A percentile compares a stretch with the other conserved stretches of the same genome.
These are phyloP conservation scores for Nakataea oryzae DNA, from an alignment of 2,329 filamentous ascomycete genomes.

Conservation along the genomic window DNA sequence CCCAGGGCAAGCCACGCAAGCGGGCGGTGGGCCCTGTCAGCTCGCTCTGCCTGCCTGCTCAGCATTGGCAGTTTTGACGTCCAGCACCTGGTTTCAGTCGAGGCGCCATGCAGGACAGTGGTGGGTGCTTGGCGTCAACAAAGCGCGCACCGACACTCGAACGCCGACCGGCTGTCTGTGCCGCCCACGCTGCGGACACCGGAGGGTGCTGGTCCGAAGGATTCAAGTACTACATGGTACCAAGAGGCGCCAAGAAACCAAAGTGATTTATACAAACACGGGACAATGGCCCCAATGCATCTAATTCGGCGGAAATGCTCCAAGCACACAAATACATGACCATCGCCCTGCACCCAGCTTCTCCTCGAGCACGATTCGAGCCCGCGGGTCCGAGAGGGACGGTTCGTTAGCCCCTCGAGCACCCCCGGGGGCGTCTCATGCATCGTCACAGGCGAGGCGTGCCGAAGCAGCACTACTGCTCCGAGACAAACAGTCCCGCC, in stretches of 20 bases:
- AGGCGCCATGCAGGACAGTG: not conserved
- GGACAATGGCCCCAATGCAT: not conserved
- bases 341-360: not conserved
- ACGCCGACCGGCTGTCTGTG: too few relatives aligned
- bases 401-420: too few relatives aligned
- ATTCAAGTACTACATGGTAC: too few relatives aligned
- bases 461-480: not conserved
- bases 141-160: not conserved
- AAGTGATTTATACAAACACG: too few relatives aligned
- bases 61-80: not conserved
- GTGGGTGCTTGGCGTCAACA: not conserved
- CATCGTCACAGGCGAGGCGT: not conserved
- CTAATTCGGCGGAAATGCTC: too few relatives aligned
- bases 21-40: too few relatives aligned
- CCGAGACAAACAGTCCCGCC: conserved; percentile 3
- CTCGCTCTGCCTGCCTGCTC: not conserved
- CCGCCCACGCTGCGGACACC: too few relatives aligned
- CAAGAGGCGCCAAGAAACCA: too few relatives aligned
- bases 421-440: too few relatives aligned
- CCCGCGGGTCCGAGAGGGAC: too few relatives aligned
- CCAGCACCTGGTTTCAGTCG: not conserved
- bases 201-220: too few relatives aligned
- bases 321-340: not conserved
- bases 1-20: not conserved
- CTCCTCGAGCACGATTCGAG: not conserved